phyloP scores from a whole-genome alignment of 2,329 filamentous ascomycete genomes.

The Penicillium sp. region DNA sequence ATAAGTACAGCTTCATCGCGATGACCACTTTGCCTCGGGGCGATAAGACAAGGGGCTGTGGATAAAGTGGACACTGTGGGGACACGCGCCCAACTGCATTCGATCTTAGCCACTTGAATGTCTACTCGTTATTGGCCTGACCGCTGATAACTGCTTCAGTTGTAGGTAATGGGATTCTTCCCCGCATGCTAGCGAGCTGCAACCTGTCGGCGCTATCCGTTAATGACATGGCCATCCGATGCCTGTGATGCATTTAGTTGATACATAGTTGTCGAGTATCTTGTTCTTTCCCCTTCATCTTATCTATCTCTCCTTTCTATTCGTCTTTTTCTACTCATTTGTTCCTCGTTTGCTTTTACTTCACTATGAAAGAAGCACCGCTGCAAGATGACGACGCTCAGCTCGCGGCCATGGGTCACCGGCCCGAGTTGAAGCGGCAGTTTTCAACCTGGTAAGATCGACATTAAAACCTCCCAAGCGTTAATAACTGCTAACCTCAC shows the following conservation, averaged over 20 bases:
- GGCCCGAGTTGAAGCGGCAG: slow-evolving; percentile 60
- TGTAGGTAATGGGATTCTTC: slow-evolving; percentile 7
- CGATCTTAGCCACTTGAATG: not conserved
- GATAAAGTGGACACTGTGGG: not conserved
- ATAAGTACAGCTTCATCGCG: slow-evolving; percentile 1
- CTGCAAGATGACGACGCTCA: slow-evolving; percentile 27
- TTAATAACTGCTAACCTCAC: not conserved
- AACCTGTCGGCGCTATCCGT: slow-evolving; percentile 20
- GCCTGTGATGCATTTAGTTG: not conserved
- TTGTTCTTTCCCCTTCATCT: not conserved
- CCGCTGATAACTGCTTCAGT: slow-evolving; percentile 11
- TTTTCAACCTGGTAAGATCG: slow-evolving; percentile 54
- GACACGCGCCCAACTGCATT: not conserved
- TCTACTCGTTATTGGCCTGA: not conserved
- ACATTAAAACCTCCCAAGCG: not conserved
- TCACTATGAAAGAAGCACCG: slow-evolving; percentile 19
- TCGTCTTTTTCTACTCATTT: not conserved
- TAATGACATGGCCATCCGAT: slow-evolving; percentile 7
- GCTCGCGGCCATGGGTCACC: slow-evolving; percentile 53
- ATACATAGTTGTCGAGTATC: not conserved
- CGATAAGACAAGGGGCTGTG: not conserved
- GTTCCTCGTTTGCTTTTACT: not conserved
- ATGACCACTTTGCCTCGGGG: not conserved
- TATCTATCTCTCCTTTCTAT: not conserved
- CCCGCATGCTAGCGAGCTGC: slow-evolving; percentile 18